Conservation (phyloP, 176 grass and related monocot species). For the Bromus sterilis region DNA sequence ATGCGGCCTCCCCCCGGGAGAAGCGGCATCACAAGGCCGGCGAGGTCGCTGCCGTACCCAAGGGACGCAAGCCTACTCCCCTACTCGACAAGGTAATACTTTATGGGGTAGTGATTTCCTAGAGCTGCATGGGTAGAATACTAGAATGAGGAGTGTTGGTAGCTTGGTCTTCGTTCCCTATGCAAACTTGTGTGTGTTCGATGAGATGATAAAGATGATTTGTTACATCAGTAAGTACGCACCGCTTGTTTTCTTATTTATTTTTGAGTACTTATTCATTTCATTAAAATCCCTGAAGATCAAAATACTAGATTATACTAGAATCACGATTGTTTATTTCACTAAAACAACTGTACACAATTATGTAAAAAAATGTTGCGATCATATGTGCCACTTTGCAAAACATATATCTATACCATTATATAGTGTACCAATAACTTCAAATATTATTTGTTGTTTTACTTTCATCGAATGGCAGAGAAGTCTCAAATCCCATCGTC, state of each 20-base stretch:
- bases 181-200: neutral
- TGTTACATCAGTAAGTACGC: neutral
- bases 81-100: conserved; percentile 54
- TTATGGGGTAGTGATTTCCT: neutral
- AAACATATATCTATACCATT: too few relatives aligned
- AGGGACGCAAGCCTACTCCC: conserved; percentile 25
- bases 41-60: neutral
- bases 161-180: neutral
- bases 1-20: neutral
- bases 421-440: too few relatives aligned
- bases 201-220: neutral
- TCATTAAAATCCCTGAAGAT: neutral
- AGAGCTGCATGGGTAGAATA: neutral
- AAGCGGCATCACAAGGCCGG: conserved; percentile 31
- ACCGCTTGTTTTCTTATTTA: neutral
- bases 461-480: too few relatives aligned
- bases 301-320: neutral
- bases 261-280: neutral
- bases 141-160: neutral
- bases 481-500: too few relatives aligned
- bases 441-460: too few relatives aligned
- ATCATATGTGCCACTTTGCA: neutral
- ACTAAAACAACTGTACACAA: neutral
- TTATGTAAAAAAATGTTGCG: neutral
- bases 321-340: neutral